Evolutionary conservation across 2,329 filamentous ascomycete species (phyloP), one percentile per base, ranked within the genome.

Genomic region (Aspergillus sp.): DNA sequence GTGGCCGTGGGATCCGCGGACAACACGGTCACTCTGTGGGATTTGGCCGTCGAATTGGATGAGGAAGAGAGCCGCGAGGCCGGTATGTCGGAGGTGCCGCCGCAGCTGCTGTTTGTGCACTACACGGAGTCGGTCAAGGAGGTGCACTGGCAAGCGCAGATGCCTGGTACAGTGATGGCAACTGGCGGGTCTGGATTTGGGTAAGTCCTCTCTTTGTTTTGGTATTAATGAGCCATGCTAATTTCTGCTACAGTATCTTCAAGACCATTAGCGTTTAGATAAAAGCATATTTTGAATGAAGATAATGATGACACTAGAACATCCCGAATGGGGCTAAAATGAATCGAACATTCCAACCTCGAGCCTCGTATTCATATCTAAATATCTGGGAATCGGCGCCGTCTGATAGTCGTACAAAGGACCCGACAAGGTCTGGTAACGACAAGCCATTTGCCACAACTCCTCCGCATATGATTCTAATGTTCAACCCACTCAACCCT

Each of bases 41-140:
- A 99, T 85, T 77, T 99, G 73, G 92, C 93, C 0, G 95, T 98
- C 58, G 95, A 99, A 81, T 75, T 98, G 62, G 95, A 99, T 69
- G 95, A 98, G 73, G 95, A 99, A 77, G 95, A 98, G 83, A 96
- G 90, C 78, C 91, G 88, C 73, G 91, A 96, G 4, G 92, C 89
- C 0, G 92, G 91, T 55, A 87, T 94, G 46, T 87, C 91, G 71
- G 94, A 96, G 63, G 92, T 98, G 63, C 95, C 95, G 59, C 92
- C 95, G 4, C 95, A 99, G 77, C 79, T 99, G 69, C 81, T 99
- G 64, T 99, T 99, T 76, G 92, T 97, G 71, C 95, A 99, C 79
- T 97, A 96, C 75, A 92, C 96, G 81, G 90, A 96, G 70, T 88
- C 91, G 68, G 92, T 92, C 58, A 98, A 97, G 85, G 95, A 99